phyloP scores from a whole-genome alignment of 73 alveolate species.

The Stentor roeselii region DNA sequence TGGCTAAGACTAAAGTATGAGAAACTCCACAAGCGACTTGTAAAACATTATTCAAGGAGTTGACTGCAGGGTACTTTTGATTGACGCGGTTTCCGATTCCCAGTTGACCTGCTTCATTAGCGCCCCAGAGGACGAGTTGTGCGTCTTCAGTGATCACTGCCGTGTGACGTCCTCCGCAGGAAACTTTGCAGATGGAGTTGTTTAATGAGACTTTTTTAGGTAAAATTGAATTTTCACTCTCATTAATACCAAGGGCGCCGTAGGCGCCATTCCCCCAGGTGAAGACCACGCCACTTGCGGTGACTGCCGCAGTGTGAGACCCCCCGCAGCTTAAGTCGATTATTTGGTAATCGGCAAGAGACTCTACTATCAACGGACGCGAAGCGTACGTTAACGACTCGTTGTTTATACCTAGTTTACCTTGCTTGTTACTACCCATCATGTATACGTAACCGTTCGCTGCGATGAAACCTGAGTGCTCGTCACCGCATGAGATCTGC shows the following conservation, averaged over 20 bases:
- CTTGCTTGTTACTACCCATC: constrained; percentile 39
- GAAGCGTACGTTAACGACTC: not conserved
- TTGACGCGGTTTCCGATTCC: constrained; percentile 32
- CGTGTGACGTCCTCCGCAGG: constrained; percentile 28
- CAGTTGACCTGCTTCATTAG: constrained; percentile 30
- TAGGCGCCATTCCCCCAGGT: constrained; percentile 10
- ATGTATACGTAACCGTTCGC: constrained; percentile 26
- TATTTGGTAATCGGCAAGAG: constrained; percentile 20
- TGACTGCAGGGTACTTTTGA: not conserved
- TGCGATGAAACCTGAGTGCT: constrained; percentile 51
- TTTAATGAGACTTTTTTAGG: not conserved
- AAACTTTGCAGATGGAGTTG: not conserved
- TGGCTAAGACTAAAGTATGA: constrained; percentile 74
- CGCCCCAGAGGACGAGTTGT: constrained; percentile 11
- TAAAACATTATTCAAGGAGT: constrained; percentile 21
- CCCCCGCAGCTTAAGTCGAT: constrained; percentile 8
- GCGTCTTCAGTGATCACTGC: not conserved
- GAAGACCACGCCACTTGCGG: not conserved
- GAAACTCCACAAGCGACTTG: constrained; percentile 78
- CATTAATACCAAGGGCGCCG: constrained; percentile 26
- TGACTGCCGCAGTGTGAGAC: constrained; percentile 12
- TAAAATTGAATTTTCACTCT: not conserved
- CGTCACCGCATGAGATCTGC: constrained; percentile 51
- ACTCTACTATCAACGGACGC: constrained; percentile 33
- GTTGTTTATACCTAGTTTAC: constrained; percentile 31